Evolutionary conservation across 1,139 yeast genomes (phyloP), one percentile per base, ranked within the genome.

Genomic region (Debaryomyces subglobosus): DNA sequence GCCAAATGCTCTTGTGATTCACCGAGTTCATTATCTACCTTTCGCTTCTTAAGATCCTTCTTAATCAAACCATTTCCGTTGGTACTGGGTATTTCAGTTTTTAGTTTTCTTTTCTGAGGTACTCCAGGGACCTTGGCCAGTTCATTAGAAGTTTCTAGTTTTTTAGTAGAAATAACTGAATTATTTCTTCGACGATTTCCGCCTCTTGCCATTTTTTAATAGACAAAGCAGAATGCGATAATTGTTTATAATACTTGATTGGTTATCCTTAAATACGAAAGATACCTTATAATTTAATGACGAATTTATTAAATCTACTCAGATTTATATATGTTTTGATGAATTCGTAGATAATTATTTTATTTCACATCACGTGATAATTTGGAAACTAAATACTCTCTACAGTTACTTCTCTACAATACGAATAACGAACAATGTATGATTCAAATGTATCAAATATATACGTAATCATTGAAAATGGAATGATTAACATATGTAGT

Each of bases 1-100:
- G 69, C 64, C 36, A 75, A 53, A 46, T 55, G 54, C 39, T 63
- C 61, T 32, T 36, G 39, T 15, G 30, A 16, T 15, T 30, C 20
- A 18, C 38, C n/a, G 12, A 44, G 30, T 18, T 27, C 33, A 7
- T 30, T 20, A 18, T 39, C 44, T 23, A 46, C 12, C 18, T 42
- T 42, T 20, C 32, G 43, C 32, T 44, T 49, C 30, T 49, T 48
- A 25, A 39, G 20, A 18, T 37, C 40, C 10, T 21, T 29, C 21
- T 30, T 35, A 9, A 34, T 10, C 2, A 24, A 30, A 4, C 29
- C 42, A 18, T 39, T 39, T 13, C 34, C 34, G 27, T 27, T 36
- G 13, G 6, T 21, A n/a, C 4, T 21, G 13, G 32, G 12, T 35
- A 15, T 13, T 35, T 21, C 24, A 3, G 23, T 21, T n/a, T 44